These are phyloP conservation scores for Escallonia herrerae DNA, from an alignment of 129 eudicot species.

Conservation along the genomic window DNA sequence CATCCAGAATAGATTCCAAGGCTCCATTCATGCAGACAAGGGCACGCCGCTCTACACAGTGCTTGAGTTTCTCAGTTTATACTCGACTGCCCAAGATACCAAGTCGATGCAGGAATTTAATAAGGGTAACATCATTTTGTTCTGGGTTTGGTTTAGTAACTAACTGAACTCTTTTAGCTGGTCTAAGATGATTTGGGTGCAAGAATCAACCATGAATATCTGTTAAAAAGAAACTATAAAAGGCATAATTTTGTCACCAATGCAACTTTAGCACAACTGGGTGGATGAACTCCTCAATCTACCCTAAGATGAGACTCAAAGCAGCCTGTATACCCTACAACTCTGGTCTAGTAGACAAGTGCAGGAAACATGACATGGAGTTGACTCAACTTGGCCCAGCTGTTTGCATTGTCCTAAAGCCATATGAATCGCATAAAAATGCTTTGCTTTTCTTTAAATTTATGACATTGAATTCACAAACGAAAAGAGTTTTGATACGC, in stretches of 20 bases:
- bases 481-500: background rate
- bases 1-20: slow-evolving; percentile 9
- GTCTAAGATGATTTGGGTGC: background rate
- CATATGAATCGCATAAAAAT: no score
- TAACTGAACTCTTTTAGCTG: background rate
- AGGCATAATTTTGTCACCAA: no score
- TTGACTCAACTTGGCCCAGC: no score
- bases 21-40: slow-evolving; percentile 6
- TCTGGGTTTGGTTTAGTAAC: background rate
- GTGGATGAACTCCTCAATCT: no score
- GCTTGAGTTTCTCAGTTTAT: slow-evolving; percentile 17
- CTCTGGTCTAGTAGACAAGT: no score
- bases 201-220: background rate
- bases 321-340: no score
- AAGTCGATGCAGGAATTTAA: slow-evolving; percentile 10
- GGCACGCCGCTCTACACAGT: slow-evolving; percentile 11
- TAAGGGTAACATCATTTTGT: slow-evolving; percentile 23
- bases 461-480: background rate
- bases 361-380: no score
- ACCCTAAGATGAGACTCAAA: no score
- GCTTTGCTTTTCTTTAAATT: background rate
- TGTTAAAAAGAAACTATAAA: no score
- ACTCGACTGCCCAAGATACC: slow-evolving; percentile 10
- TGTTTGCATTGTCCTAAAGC: no score
- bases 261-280: no score